These are phyloP conservation scores for Teunomyces cretensis DNA, from an alignment of 805 yeast species.

Conservation along the genomic window DNA sequence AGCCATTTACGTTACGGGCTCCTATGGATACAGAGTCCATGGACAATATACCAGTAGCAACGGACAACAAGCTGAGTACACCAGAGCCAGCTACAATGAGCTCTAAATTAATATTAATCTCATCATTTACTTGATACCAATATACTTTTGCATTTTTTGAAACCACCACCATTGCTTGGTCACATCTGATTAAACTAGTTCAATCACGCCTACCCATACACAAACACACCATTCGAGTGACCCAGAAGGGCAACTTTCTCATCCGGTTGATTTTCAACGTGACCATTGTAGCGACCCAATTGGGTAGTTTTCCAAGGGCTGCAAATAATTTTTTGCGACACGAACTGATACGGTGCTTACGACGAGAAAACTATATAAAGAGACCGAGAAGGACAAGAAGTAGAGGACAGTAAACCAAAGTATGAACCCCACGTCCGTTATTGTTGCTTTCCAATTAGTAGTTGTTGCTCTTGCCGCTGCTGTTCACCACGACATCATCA, in stretches of 20 bases:
- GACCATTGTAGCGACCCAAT: background rate
- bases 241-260: background rate
- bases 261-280: background rate
- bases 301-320: background rate
- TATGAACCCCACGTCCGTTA: background rate
- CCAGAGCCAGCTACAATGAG: too few relatives aligned
- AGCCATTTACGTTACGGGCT: conserved; percentile 13
- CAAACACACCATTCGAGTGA: background rate
- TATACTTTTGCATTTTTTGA: too few relatives aligned
- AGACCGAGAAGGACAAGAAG: background rate
- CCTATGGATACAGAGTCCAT: conserved; percentile 11
- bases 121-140: background rate
- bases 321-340: background rate
- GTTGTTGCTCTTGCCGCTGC: background rate
- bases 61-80: too few relatives aligned
- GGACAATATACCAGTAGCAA: conserved; percentile 6
- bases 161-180: background rate
- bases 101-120: background rate
- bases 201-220: background rate
- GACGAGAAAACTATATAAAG: background rate
- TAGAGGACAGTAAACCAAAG: background rate
- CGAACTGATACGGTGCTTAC: background rate
- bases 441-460: background rate
- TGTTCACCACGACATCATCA: background rate
- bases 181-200: background rate